These are phyloP conservation scores for Thuidium tamariscinum DNA, from an alignment of 225 moss, liverwort and hornwort genomes.

Conservation along the genomic window DNA sequence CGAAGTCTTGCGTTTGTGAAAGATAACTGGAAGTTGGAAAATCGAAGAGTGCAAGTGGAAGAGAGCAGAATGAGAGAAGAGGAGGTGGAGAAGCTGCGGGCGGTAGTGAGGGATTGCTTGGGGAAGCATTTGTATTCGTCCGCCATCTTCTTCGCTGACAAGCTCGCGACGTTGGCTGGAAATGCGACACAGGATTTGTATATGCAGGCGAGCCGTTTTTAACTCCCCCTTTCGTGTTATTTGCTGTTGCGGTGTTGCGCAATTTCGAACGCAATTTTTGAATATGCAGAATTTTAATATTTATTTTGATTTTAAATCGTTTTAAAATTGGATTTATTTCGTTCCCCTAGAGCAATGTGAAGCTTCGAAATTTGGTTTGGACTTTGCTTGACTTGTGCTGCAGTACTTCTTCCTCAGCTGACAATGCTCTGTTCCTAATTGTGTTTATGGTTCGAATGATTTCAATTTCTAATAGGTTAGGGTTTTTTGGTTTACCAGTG, in stretches of 20 bases:
- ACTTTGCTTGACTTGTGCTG: not conserved
- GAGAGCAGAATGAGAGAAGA: slow-evolving; percentile 44
- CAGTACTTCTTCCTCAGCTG: not conserved
- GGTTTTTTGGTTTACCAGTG: not conserved
- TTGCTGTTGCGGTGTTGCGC: not conserved
- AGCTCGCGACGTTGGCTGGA: slow-evolving; percentile 83
- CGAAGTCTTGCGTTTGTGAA: not conserved
- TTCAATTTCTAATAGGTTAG: not conserved
- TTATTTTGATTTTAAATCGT: not conserved
- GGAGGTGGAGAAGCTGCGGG: slow-evolving; percentile 92
- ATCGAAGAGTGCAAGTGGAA: not conserved
- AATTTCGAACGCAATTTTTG: not conserved
- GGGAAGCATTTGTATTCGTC: slow-evolving; percentile 95
- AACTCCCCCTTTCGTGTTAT: not conserved
- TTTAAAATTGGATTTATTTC: not conserved
- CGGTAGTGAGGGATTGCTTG: slow-evolving; percentile 89
- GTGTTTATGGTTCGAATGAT: not conserved
- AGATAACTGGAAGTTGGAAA: not conserved
- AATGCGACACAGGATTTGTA: slow-evolving; percentile 88
- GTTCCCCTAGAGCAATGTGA: not conserved
- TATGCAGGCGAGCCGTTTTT: slow-evolving; percentile 47
- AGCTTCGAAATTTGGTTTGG: not conserved
- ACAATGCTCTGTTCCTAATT: not conserved
- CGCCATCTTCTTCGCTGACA: slow-evolving; percentile 94
- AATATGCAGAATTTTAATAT: not conserved